Evolutionary conservation across 129 eudicot species (phyloP), one percentile per base, ranked within the genome.

Genomic region (Pittosporum tobira): DNA sequence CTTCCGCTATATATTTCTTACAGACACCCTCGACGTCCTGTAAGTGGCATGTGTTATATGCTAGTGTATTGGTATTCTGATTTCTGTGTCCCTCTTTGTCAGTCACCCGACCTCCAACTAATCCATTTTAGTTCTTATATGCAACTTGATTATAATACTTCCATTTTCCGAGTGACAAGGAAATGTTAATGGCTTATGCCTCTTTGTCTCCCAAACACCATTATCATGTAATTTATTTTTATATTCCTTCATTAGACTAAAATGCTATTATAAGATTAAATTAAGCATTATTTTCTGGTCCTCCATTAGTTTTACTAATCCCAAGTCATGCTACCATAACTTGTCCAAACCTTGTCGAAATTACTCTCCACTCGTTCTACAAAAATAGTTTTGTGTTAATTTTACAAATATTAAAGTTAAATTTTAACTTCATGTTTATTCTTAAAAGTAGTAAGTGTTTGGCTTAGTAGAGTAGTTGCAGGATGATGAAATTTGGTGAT

Each of bases 141-240:
- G 50, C 34, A 62, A 13, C 5, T 28, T 48, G 12, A 48, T 63
- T 34, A 29, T 16, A 48, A 21, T 48, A 31, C 10, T 31, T 34
- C 45, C 16, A 2, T 30, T 63, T n/a, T 37, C 57, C 67, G 48
- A 20, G 20, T n/a, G 34, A 30, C 30, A 48, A 21, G 57, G 55
- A 63, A 48, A 12, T 63, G n/a, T 48, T 13, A 48, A 28, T 63
- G 44, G 57, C 61, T 46, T 64, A 27, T 74, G 75, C 68, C 52
- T 63, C 59, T 68, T 71, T 76, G 77, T 76, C 70, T 60, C 73
- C 77, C 15, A n/a, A 28, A 71, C 45, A 62, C 59, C 70, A 62
- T 59, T 55, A 62, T 67, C 46, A 48, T 45, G 21, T n/a, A 20
- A 31, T 18, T 4, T 18, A 18, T 16, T 30, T 29, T 29, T 30